These are phyloP conservation scores for Macrophomina pseudophaseolina DNA, from an alignment of 2,329 filamentous ascomycete species.

Conservation along the genomic window DNA sequence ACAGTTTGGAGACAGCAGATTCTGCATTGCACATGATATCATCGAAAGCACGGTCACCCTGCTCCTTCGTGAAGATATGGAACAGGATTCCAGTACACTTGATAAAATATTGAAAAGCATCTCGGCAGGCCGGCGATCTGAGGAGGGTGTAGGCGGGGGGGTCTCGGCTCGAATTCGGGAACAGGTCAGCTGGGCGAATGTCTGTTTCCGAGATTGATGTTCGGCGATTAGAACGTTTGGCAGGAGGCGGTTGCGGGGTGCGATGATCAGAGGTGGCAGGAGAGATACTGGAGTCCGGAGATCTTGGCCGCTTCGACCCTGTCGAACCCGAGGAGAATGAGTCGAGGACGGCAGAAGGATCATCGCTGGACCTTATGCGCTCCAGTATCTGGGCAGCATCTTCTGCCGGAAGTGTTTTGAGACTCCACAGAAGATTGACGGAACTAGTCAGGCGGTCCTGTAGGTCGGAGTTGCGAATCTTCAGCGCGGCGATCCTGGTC, in stretches of 20 bases:
- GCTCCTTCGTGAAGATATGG: conserved; percentile 29
- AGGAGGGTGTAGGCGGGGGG: background rate
- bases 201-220: background rate
- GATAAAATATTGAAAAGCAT: conserved; percentile 31
- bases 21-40: conserved; percentile 25
- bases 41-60: conserved; percentile 27
- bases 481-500: conserved; percentile 8
- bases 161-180: background rate
- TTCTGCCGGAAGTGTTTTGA: conserved; percentile 30
- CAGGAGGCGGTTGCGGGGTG: background rate
- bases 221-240: background rate
- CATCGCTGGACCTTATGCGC: conserved; percentile 16
- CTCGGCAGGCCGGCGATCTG: background rate
- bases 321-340: background rate
- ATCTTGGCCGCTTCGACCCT: background rate
- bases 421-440: conserved; percentile 31
- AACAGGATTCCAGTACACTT: conserved; percentile 31
- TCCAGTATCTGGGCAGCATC: conserved; percentile 29
- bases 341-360: background rate
- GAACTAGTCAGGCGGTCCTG: conserved; percentile 1
- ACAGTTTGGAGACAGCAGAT: conserved; percentile 18
- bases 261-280: background rate
- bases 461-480: background rate
- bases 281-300: background rate
- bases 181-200: background rate